These are phyloP conservation scores for Trametes cingulata DNA, from an alignment of 768 basidiomycete species.

Conservation along the genomic window DNA sequence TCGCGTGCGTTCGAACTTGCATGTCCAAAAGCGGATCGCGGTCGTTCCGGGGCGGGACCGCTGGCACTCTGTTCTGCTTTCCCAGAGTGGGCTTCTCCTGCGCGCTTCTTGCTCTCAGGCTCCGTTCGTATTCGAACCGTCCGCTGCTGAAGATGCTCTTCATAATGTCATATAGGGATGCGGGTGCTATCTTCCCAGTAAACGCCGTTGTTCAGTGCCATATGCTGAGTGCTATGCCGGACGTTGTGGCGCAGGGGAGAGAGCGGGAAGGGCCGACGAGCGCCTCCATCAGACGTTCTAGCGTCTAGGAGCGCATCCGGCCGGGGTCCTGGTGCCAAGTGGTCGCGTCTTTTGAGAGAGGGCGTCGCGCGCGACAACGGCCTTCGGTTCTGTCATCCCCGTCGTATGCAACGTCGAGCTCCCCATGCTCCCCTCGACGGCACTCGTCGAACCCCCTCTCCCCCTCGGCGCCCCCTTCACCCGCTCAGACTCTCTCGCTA, in stretches of 20 bases:
- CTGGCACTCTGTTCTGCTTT: slow-evolving; percentile 14
- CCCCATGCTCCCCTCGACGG: slow-evolving; percentile 33
- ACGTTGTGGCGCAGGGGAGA: neutral
- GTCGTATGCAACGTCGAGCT: slow-evolving; percentile 31
- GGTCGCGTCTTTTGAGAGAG: slow-evolving; percentile 11
- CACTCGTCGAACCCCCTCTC: slow-evolving; percentile 23
- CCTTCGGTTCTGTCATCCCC: slow-evolving; percentile 17
- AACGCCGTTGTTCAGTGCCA: neutral
- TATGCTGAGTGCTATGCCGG: neutral
- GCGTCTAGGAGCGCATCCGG: neutral
- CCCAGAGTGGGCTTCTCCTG: neutral
- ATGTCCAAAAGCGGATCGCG: slow-evolving; percentile 15
- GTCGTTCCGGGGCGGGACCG: neutral
- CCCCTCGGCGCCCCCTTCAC: slow-evolving; percentile 20
- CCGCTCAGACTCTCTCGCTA: slow-evolving; percentile 34
- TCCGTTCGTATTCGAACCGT: too few relatives aligned
- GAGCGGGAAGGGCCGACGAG: neutral
- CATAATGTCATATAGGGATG: too few relatives aligned
- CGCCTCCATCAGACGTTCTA: slow-evolving; percentile 18
- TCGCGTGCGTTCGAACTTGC: slow-evolving; percentile 3
- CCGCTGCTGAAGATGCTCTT: too few relatives aligned
- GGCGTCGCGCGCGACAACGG: slow-evolving; percentile 17
- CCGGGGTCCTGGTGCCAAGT: slow-evolving; percentile 16
- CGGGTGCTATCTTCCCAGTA: neutral
- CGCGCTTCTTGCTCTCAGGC: neutral